Conservation (phyloP, 306 rosid species). For the Cajanus cajan region DNA sequence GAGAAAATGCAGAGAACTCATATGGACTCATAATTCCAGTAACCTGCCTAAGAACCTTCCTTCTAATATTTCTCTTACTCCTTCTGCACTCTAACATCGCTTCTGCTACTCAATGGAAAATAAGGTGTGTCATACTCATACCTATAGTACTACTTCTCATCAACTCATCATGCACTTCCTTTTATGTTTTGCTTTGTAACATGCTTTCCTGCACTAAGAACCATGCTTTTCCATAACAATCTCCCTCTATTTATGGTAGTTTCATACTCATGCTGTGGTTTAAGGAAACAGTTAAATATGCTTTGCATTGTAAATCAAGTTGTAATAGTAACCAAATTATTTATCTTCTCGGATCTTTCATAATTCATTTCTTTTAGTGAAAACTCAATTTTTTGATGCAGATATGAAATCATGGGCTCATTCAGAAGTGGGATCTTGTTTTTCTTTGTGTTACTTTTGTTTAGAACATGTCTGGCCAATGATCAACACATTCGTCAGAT, state of each 20-base stretch:
- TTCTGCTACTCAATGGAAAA: neutral
- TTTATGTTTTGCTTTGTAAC: neutral
- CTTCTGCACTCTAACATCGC: neutral
- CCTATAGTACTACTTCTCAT: neutral
- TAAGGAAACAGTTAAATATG: neutral
- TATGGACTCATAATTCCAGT: neutral
- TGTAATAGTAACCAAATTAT: neutral
- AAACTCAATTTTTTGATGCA: conserved; percentile 21
- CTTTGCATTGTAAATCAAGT: neutral
- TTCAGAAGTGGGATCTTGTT: conserved; percentile 29
- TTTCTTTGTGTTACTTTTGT: conserved; percentile 36
- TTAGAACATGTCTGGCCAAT: conserved; percentile 45
- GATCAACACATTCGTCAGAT: conserved; percentile 41
- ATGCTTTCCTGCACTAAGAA: conserved; percentile 8
- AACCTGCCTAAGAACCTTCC: neutral
- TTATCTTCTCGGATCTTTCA: neutral
- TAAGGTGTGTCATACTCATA: neutral
- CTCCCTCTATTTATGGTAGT: neutral
- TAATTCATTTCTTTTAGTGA: neutral
- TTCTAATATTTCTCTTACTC: neutral
- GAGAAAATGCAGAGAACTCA: neutral
- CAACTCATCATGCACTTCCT: neutral
- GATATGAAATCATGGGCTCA: conserved; percentile 26
- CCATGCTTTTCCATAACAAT: neutral
- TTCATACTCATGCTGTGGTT: neutral